Evolutionary conservation across 2,329 filamentous ascomycete species (phyloP).

Genomic region (Epichloe sibirici): DNA sequence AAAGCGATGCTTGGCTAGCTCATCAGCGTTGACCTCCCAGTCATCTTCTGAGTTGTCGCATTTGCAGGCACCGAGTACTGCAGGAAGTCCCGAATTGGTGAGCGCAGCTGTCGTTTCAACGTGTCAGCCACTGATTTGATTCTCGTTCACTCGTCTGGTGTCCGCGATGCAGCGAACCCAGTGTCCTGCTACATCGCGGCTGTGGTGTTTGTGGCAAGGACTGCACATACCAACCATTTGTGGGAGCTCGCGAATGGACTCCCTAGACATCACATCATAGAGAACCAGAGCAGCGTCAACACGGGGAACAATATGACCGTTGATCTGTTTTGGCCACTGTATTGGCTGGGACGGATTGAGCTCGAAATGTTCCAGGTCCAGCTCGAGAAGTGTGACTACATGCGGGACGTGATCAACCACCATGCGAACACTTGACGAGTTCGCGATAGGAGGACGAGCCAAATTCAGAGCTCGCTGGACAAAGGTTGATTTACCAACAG

Average conservation of each 20-base stretch:
- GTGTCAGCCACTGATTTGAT: not conserved
- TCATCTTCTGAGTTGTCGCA: slow-evolving; percentile 65
- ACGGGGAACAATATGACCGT: slow-evolving; percentile 58
- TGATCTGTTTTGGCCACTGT: slow-evolving; percentile 55
- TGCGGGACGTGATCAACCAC: slow-evolving; percentile 46
- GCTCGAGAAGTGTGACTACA: slow-evolving; percentile 49
- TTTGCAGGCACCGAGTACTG: slow-evolving; percentile 77
- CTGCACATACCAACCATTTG: slow-evolving; percentile 55
- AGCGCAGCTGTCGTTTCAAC: slow-evolving; percentile 48
- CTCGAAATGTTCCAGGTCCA: slow-evolving; percentile 54
- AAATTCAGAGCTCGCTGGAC: slow-evolving; percentile 51
- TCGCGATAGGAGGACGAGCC: slow-evolving; percentile 37
- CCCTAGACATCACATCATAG: slow-evolving; percentile 74
- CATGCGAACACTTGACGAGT: slow-evolving; percentile 44
- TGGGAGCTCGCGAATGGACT: slow-evolving; percentile 62
- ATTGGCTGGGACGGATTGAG: slow-evolving; percentile 44
- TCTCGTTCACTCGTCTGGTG: not conserved
- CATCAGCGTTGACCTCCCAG: slow-evolving; percentile 58
- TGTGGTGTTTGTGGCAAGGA: slow-evolving; percentile 1
- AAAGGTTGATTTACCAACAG: slow-evolving; percentile 57
- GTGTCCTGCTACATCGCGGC: not conserved
- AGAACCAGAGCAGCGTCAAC: slow-evolving; percentile 77
- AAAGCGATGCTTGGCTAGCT: slow-evolving; percentile 46
- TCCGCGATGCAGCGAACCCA: not conserved
- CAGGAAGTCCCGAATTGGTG: slow-evolving; percentile 59